phyloP scores from a whole-genome alignment of 495 filamentous ascomycete genomes.

The Neurospora sp. region DNA sequence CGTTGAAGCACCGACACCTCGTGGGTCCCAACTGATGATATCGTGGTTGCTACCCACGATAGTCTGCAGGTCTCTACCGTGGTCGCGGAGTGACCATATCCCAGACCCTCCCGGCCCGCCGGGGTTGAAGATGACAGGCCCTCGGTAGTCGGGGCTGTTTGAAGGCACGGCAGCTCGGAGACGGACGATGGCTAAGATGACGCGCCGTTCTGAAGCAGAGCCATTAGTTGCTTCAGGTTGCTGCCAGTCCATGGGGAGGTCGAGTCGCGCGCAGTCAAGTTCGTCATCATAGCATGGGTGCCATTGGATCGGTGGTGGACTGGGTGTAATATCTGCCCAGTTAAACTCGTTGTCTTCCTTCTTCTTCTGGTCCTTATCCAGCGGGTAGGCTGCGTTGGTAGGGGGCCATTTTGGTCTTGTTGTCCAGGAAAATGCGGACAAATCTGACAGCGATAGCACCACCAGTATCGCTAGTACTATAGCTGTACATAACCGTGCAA shows the following conservation, averaged over 20 bases:
- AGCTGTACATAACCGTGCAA: neutral
- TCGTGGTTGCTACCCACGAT: conserved; percentile 39
- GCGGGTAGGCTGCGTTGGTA: neutral
- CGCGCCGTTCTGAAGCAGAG: conserved; percentile 8
- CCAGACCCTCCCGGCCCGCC: conserved; percentile 44
- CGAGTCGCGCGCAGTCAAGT: conserved; percentile 32
- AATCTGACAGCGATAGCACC: neutral
- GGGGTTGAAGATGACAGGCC: conserved; percentile 44
- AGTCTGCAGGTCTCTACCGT: conserved; percentile 31
- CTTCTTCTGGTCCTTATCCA: neutral
- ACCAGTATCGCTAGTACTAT: neutral
- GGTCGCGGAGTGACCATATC: conserved; percentile 26
- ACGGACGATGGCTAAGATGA: conserved; percentile 34
- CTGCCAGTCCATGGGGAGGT: conserved; percentile 40
- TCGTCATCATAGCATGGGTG: conserved; percentile 20
- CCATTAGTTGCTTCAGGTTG: neutral
- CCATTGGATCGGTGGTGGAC: conserved; percentile 20
- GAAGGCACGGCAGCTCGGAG: conserved; percentile 26
- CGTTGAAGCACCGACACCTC: conserved; percentile 34
- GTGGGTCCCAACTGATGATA: conserved; percentile 42
- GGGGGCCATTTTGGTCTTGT: neutral
- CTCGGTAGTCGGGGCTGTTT: conserved; percentile 25
- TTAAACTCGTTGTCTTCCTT: neutral
- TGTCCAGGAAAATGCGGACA: neutral
- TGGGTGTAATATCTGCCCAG: conserved; percentile 27